Evolutionary conservation across 2,329 filamentous ascomycete species (phyloP).

Genomic region (Fusarium nisikadoi): DNA sequence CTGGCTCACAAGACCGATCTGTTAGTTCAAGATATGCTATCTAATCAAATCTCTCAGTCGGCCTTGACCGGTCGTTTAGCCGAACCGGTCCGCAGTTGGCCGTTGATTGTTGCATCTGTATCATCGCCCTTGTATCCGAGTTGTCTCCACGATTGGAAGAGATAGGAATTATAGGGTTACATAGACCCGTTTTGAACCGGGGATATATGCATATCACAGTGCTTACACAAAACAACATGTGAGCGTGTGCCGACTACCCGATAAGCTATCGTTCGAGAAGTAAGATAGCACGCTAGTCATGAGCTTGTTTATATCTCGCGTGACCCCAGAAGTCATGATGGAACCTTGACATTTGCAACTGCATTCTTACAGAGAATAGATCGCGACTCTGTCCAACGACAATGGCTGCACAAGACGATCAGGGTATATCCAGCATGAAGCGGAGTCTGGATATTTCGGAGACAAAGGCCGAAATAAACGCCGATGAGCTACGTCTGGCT

Average conservation of each 20-base stretch:
- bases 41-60: background rate
- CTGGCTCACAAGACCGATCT: background rate
- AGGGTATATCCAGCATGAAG: background rate
- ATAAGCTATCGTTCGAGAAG: background rate
- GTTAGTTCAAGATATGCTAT: background rate
- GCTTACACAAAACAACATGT: background rate
- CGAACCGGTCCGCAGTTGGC: background rate
- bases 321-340: background rate
- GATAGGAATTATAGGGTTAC: background rate
- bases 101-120: background rate
- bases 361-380: background rate
- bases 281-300: background rate
- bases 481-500: background rate
- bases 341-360: background rate
- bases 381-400: background rate
- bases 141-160: background rate
- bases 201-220: background rate
- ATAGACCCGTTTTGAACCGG: background rate
- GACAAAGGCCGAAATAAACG: background rate
- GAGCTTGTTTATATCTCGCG: conserved; percentile 1
- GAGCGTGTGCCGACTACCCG: background rate
- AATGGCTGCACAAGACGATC: background rate
- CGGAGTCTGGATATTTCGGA: background rate
- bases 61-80: background rate
- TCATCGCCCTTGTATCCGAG: background rate